Evolutionary conservation across 1,139 yeast genomes (phyloP).

Genomic region (Kurtzmaniella quercitrusa): DNA sequence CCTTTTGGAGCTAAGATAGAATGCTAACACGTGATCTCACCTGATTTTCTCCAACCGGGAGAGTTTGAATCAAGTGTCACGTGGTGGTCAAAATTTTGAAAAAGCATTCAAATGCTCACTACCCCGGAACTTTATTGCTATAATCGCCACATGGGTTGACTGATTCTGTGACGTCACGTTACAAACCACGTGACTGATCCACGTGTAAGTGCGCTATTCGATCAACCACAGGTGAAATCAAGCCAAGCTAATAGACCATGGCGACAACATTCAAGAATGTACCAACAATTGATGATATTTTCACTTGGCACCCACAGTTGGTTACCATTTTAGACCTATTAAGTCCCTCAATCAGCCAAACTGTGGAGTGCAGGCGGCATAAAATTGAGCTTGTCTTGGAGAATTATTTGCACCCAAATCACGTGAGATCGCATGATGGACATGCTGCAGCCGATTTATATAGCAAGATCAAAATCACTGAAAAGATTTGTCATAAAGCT

Average conservation of each 20-base stretch:
- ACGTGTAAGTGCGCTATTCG: constrained; percentile 1
- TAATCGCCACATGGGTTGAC: too few species aligned
- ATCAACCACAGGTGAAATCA: neutral
- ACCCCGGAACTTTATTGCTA: too few species aligned
- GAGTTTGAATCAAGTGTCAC: too few species aligned
- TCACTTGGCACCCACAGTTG: neutral
- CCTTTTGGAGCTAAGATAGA: neutral
- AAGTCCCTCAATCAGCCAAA: too few species aligned
- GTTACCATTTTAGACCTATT: neutral
- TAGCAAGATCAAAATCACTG: neutral
- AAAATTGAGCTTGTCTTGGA: neutral
- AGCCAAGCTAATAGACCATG: neutral
- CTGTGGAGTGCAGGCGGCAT: neutral
- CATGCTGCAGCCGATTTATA: neutral
- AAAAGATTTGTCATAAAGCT: neutral
- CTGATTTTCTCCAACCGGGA: neutral
- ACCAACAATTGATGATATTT: neutral
- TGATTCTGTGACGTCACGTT: too few species aligned
- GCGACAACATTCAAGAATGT: neutral
- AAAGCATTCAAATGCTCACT: too few species aligned
- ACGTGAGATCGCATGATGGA: constrained; percentile 19
- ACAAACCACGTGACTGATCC: neutral
- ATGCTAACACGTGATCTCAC: neutral
- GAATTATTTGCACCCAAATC: constrained; percentile 9
- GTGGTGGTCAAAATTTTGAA: too few species aligned